A percentile compares a stretch with the other conserved stretches of the same genome.
These are phyloP conservation scores for Sclerotinia minor DNA, from an alignment of 2,329 filamentous ascomycete species.

Conservation along the genomic window DNA sequence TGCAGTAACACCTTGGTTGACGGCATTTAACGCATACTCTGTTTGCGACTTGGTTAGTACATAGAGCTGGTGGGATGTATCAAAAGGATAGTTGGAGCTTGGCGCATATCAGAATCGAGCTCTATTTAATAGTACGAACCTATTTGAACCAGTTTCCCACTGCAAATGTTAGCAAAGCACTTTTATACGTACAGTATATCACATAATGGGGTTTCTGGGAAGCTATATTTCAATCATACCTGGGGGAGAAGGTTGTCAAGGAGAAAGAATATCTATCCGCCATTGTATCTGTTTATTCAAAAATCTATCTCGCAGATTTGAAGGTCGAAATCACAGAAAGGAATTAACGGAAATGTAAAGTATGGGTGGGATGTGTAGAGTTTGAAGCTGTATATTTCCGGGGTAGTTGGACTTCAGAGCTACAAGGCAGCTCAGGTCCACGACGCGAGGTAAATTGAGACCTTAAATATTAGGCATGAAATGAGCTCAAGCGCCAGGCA, in stretches of 20 bases:
- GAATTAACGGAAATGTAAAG: slow-evolving; percentile 20
- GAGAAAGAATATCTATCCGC: slow-evolving; percentile 99
- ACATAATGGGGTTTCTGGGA: slow-evolving; percentile 26
- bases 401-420: slow-evolving; percentile 21
- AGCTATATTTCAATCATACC: slow-evolving; percentile 59
- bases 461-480: slow-evolving; percentile 18
- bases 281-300: slow-evolving; percentile 58
- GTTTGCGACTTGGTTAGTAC: slow-evolving; percentile 33
- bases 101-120: slow-evolving; percentile 18
- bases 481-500: slow-evolving; percentile 16
- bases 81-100: slow-evolving; percentile 24
- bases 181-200: slow-evolving; percentile 25
- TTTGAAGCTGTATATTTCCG: slow-evolving; percentile 31
- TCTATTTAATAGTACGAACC: slow-evolving; percentile 53
- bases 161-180: slow-evolving; percentile 46
- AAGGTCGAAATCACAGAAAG: slow-evolving; percentile 15
- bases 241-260: slow-evolving; percentile 98
- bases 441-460: slow-evolving; percentile 29
- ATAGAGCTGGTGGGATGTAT: slow-evolving; percentile 26
- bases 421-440: slow-evolving; percentile 34
- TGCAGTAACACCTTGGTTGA: slow-evolving; percentile 98
- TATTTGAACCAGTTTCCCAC: slow-evolving; percentile 99
- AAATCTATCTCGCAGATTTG: slow-evolving; percentile 18
- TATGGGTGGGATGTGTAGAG: slow-evolving; percentile 24
- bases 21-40: slow-evolving; percentile 99